phyloP scores from a whole-genome alignment of 1,284 basidiomycete genomes.

The Phellopilus nigrolimitatus region DNA sequence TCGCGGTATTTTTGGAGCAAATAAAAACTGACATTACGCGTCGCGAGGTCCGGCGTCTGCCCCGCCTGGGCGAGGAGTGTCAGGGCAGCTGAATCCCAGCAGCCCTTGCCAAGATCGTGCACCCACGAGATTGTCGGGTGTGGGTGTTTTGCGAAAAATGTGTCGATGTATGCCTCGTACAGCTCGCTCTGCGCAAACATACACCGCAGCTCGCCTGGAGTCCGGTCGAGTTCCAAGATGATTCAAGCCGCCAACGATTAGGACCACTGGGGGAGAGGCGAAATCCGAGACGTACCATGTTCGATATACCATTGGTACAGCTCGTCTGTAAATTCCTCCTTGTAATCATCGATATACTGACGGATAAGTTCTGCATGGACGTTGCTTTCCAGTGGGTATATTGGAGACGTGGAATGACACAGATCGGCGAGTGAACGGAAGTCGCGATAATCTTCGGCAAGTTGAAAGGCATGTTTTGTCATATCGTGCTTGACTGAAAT shows the following conservation, averaged over 20 bases:
- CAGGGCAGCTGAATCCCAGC: constrained; percentile 61
- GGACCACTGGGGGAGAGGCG: constrained; percentile 1
- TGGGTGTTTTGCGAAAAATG: constrained; percentile 64
- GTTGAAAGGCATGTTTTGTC: constrained; percentile 64
- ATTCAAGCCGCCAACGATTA: no score
- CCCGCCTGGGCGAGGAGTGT: constrained; percentile 62
- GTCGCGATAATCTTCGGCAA: constrained; percentile 85
- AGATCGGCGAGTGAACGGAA: constrained; percentile 80
- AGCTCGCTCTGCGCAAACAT: constrained; percentile 71
- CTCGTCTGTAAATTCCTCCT: constrained; percentile 81
- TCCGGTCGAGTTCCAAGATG: no score
- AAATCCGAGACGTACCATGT: constrained; percentile 44
- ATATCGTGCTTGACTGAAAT: constrained; percentile 60
- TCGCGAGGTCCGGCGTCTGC: constrained; percentile 52
- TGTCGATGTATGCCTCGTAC: constrained; percentile 62
- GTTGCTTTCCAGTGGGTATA: constrained; percentile 61
- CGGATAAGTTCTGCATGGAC: constrained; percentile 57
- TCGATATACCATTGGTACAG: constrained; percentile 86
- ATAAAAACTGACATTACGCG: constrained; percentile 60
- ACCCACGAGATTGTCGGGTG: constrained; percentile 82
- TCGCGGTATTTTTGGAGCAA: neutral
- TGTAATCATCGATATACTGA: constrained; percentile 76
- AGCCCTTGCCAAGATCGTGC: constrained; percentile 74
- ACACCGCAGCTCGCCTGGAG: constrained; percentile 64
- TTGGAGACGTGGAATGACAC: constrained; percentile 58